Base-by-base conservation (phyloP, 2,329 filamentous ascomycete species). In the Botrytis fabae region DNA sequence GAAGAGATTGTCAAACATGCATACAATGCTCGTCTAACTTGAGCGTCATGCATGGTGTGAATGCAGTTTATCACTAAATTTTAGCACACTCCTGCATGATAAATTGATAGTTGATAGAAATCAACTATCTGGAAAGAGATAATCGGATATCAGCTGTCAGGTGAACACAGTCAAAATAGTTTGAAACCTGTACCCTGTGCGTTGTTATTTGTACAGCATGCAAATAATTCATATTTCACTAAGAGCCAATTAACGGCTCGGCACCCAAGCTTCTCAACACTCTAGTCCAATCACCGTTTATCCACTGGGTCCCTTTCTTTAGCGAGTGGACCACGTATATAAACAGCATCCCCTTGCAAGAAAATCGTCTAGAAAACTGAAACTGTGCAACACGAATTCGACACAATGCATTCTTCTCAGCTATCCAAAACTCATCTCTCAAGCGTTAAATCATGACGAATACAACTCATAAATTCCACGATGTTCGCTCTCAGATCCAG, bases 271-370 rank as follows among this genome's bases (percentile, higher is more conserved):
- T n/a, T 22, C 25, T 46, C 35, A 60, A 40, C 3, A 48, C 40
- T 22, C 38, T 48, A 54, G 40, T 18, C 48, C 70, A 72, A 72
- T 72, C 25, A 72, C 46, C n/a, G 28, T 35, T 48, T 54, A 64
- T 22, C 25, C 44, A 64, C 60, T 64, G 38, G 51, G 42, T 54
- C 62, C 62, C 70, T 35, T 68, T 66, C 57, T 68, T 72, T 59
- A 72, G 63, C 62, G 62, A 69, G 63, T 62, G 70, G 48, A 66
- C 70, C 70, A 72, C 70, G 70, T 72, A 70, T 68, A 69, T 72
- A 72, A 57, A 68, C 62, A 59, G 51, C 46, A 38, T 59, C 57
- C 38, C 70, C 51, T 42, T 66, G 46, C 28, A 66, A 72, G 22
- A 61, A 61, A 60, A 59, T 8, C 40, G 25, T 44, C 18, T 42